Base-by-base conservation (phyloP, 2,329 filamentous ascomycete genomes). In the Aspergillus piperis region DNA sequence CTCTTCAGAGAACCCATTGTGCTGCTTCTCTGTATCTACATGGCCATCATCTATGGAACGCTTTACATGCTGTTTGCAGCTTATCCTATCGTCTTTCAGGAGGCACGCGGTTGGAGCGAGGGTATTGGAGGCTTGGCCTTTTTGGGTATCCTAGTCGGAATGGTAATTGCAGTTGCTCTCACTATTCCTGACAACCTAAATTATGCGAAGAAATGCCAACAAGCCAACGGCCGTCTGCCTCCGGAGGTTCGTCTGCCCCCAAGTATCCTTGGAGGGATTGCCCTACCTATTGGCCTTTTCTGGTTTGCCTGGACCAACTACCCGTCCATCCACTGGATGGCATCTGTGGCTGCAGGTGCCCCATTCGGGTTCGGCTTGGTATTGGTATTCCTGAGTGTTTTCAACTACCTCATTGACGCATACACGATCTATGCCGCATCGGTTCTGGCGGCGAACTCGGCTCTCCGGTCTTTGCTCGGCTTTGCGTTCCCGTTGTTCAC, bases 231-330 rank as follows among this genome's bases (percentile, higher is more conserved):
- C 25, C 62, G 64, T 19, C 62, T 85, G 13, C 82, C 86, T n/a
- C 86, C 86, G 0, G 85, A 87, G 73, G 80, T 81, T 23, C 82
- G 81, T 52, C 70, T 85, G 0, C 81, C 82, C 0, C 79, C 81
- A 6, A 77, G 74, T 47, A 81, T 83, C 57, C 62, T 82, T 3
- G 81, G 81, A 15, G 77, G 75, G 56, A 76, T 83, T 23, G 73
- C 75, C 5, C 75, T 88, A 41, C 84, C 86, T 0, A 74, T 85
- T 42, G 81, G 83, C 8, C 75, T 86, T 1, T 85, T 86, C 71
- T 85, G 83, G 83, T 83, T 86, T 56, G 84, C 83, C 0, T 86
- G 84, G 84, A 84, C 84, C 0, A 82, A 83, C 54, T 81, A 74
- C 50, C 77, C 71, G 62, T 71, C 67, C 10, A 70, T 76, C 54